Conservation (phyloP, 805 yeast genomes). For the Sugiyamaella lignohabitans region DNA sequence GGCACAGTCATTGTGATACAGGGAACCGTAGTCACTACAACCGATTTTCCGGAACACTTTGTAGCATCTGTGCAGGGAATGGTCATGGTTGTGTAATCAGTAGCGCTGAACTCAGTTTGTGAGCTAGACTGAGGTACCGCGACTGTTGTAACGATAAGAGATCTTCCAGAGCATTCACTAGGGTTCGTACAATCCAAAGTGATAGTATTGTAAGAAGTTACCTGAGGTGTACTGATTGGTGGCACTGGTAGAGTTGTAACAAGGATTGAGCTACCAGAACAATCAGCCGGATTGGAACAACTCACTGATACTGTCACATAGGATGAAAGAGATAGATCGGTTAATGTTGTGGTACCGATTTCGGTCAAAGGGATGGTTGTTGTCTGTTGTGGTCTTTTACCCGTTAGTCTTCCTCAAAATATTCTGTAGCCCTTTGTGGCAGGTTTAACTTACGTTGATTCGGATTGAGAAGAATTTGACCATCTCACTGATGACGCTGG, state of each 20-base stretch:
- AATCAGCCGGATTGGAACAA: constrained; percentile 14
- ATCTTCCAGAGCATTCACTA: constrained; percentile 5
- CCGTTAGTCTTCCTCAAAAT: too few species aligned
- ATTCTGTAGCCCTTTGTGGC: too few species aligned
- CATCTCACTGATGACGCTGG: too few species aligned
- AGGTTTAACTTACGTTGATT: too few species aligned
- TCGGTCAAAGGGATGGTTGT: too few species aligned
- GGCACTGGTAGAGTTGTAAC: constrained; percentile 2
- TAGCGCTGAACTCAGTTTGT: too few species aligned
- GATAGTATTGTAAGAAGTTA: background rate
- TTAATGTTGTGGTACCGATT: background rate
- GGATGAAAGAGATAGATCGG: background rate
- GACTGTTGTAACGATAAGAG: background rate
- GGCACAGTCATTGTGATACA: background rate
- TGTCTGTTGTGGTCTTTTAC: too few species aligned
- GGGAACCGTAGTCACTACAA: background rate
- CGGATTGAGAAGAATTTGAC: too few species aligned
- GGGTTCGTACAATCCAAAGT: constrained; percentile 5
- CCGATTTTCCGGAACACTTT: background rate
- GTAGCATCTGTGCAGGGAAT: constrained; percentile 1
- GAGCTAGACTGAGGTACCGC: too few species aligned
- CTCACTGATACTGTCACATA: background rate
- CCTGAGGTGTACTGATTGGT: constrained; percentile 1
- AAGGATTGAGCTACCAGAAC: background rate
- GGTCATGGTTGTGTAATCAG: constrained; percentile 1